Evolutionary conservation across 495 filamentous ascomycete genomes (phyloP).

Genomic region (Aspergillus cavernicola): DNA sequence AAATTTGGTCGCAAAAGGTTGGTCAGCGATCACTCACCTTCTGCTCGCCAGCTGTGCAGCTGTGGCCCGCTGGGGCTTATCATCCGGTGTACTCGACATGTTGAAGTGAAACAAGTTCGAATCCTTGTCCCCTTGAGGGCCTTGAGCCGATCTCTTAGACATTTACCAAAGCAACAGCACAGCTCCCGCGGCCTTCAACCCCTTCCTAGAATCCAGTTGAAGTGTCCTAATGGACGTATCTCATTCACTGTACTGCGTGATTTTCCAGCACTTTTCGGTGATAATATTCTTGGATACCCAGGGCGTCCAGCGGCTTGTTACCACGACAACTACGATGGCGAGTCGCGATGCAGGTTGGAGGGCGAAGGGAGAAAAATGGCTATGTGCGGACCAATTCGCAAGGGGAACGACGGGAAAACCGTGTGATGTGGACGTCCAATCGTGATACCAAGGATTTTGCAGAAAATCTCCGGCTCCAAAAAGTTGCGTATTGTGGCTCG

Average conservation of each 20-base stretch:
- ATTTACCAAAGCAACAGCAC: conserved; percentile 20
- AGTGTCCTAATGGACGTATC: conserved; percentile 5
- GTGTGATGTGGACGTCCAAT: neutral
- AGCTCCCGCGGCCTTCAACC: conserved; percentile 13
- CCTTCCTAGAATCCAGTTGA: conserved; percentile 12
- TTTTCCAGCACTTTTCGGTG: neutral
- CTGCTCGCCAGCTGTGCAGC: conserved; percentile 50
- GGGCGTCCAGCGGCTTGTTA: neutral
- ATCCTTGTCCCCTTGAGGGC: conserved; percentile 36
- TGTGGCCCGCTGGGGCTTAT: conserved; percentile 47
- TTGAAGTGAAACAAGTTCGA: conserved; percentile 26
- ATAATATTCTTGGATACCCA: neutral
- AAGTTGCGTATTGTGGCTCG: neutral
- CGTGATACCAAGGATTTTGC: neutral
- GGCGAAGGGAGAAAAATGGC: neutral
- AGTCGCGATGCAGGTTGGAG: conserved; percentile 8
- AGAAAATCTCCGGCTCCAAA: neutral
- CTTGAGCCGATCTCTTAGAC: conserved; percentile 38
- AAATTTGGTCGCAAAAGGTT: conserved; percentile 17
- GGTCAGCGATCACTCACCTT: conserved; percentile 44
- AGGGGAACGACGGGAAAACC: neutral
- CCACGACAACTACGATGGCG: conserved; percentile 11
- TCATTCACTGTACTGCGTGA: conserved; percentile 12
- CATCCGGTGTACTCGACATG: conserved; percentile 43
- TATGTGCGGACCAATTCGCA: conserved; percentile 9